These are phyloP conservation scores for Acanthamoeba quina DNA, from an alignment of 208 protist genomes.

Conservation along the genomic window DNA sequence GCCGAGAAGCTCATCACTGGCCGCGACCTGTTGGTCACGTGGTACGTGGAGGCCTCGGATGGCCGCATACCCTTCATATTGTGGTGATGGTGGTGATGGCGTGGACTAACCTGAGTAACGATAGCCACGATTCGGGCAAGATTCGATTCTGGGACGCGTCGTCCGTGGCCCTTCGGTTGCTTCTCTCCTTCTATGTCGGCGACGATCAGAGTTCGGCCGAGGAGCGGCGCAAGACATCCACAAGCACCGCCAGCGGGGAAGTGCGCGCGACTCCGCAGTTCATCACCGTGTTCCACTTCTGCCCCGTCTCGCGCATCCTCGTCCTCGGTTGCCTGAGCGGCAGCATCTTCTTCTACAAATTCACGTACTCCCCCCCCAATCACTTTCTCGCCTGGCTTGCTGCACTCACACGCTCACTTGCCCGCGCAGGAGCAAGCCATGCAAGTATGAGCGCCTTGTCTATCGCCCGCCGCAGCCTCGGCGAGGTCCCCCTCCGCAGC, in stretches of 20 bases:
- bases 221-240: conserved; percentile 14
- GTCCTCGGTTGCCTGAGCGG: conserved; percentile 32
- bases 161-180: conserved; percentile 24
- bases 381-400: not conserved
- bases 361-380: not conserved
- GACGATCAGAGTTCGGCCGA: conserved; percentile 43
- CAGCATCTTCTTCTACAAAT: conserved; percentile 47
- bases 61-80: too few relatives aligned
- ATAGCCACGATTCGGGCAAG: conserved; percentile 46
- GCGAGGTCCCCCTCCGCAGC: not conserved
- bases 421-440: not conserved
- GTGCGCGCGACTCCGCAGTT: conserved; percentile 11
- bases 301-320: conserved; percentile 33
- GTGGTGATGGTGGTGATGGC: too few relatives aligned
- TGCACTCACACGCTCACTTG: not conserved
- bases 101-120: not conserved
- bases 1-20: conserved; percentile 35
- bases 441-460: conserved; percentile 20
- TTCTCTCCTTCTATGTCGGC: conserved; percentile 40
- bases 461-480: conserved; percentile 37
- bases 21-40: conserved; percentile 18
- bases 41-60: not conserved
- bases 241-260: not conserved
- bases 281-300: conserved; percentile 42
- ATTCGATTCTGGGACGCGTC: conserved; percentile 47